Percentiles rank a stretch among this genome's conserved stretches.
phyloP scores from a whole-genome alignment of 345 rosid species.

The Brassica rapa region DNA sequence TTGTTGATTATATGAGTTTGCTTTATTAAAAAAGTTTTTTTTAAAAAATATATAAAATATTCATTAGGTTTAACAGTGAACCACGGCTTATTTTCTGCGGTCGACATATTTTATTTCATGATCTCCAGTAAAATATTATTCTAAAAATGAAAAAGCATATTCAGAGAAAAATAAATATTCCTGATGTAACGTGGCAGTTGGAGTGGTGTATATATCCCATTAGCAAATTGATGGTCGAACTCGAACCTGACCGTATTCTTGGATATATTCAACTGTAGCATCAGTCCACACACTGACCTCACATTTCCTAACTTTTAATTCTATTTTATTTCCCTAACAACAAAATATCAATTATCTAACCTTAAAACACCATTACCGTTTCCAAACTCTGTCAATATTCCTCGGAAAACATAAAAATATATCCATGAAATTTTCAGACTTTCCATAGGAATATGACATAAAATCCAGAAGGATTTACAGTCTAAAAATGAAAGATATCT shows the following conservation, averaged over 20 bases:
- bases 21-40: neutral
- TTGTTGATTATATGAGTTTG: neutral
- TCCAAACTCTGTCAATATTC: neutral
- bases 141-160: neutral
- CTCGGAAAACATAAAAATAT: neutral
- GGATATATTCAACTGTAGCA: constrained; percentile 42
- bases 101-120: neutral
- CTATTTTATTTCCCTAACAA: constrained; percentile 16
- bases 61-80: neutral
- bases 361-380: neutral
- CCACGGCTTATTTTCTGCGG: neutral
- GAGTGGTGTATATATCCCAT: constrained; percentile 34
- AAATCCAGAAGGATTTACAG: neutral
- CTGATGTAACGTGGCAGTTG: constrained; percentile 37
- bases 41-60: too few species aligned
- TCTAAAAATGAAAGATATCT: neutral
- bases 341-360: neutral
- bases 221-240: constrained; percentile 31
- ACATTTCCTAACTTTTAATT: constrained; percentile 38
- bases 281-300: constrained; percentile 34
- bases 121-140: neutral
- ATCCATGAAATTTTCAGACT: neutral
- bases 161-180: constrained; percentile 16
- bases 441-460: neutral
- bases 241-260: constrained; percentile 35